phyloP scores from a whole-genome alignment of 202 grass and related monocot species.

The Zoysia matrella region DNA sequence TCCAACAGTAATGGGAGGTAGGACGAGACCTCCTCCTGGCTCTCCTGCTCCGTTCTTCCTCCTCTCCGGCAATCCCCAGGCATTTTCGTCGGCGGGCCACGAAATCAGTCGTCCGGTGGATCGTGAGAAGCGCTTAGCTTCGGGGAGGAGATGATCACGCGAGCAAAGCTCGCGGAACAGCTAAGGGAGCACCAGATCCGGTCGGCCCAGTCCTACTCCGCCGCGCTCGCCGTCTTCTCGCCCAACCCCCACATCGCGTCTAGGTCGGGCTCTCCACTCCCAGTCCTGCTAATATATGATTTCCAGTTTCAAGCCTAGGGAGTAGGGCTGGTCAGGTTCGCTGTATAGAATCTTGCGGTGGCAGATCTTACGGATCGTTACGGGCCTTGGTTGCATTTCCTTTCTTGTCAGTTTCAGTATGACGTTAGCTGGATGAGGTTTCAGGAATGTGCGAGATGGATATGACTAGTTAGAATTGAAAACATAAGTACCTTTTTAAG shows the following conservation, averaged over 20 bases:
- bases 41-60: conserved; percentile 5
- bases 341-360: neutral
- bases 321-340: conserved; percentile 28
- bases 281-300: conserved; percentile 1
- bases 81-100: neutral
- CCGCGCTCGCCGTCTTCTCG: conserved; percentile 65
- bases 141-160: conserved; percentile 81
- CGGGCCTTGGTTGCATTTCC: neutral
- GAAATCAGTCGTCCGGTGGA: conserved; percentile 34
- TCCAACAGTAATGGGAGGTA: conserved; percentile 20
- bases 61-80: conserved; percentile 32
- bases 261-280: conserved; percentile 44
- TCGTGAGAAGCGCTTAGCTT: conserved; percentile 16
- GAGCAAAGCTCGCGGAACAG: conserved; percentile 87
- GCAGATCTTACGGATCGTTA: neutral
- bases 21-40: neutral
- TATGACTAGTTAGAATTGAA: neutral
- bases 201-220: conserved; percentile 72
- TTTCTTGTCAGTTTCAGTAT: neutral
- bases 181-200: conserved; percentile 89
- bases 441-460: neutral
- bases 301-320: conserved; percentile 9
- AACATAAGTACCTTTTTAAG: neutral
- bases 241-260: conserved; percentile 81
- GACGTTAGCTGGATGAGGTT: neutral